A percentile compares a stretch with the other conserved stretches of the same genome.
Evolutionary conservation across 495 filamentous ascomycete species (phyloP).

Genomic region (Neurospora discreta): DNA sequence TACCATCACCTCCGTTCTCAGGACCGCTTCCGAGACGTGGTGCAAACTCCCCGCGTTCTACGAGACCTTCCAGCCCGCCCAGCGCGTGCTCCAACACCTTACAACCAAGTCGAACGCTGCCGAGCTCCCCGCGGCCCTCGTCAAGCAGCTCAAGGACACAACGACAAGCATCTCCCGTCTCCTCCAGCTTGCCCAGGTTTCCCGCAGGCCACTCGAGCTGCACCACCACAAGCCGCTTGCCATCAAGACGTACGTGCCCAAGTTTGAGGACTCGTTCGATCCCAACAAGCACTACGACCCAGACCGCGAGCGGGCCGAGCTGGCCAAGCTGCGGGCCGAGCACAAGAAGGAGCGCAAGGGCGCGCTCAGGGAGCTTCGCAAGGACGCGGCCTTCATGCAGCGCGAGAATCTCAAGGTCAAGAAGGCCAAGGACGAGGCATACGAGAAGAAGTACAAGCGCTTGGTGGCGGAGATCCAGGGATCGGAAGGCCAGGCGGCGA

Average conservation of each 20-base stretch:
- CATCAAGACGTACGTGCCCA: slow-evolving; percentile 81
- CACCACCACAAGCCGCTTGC: slow-evolving; percentile 84
- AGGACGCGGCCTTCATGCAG: slow-evolving; percentile 86
- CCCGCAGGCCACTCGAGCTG: slow-evolving; percentile 69
- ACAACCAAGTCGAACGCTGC: slow-evolving; percentile 34
- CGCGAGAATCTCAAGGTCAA: slow-evolving; percentile 81
- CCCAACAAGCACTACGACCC: slow-evolving; percentile 94
- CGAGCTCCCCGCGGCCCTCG: slow-evolving; percentile 35
- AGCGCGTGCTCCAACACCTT: slow-evolving; percentile 45
- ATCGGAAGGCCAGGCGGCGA: slow-evolving; percentile 76
- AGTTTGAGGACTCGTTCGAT: slow-evolving; percentile 94
- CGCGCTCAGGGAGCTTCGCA: slow-evolving; percentile 84
- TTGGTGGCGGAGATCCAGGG: slow-evolving; percentile 90
- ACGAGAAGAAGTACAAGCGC: slow-evolving; percentile 89
- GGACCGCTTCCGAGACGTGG: slow-evolving; percentile 52
- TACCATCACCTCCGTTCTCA: slow-evolving; percentile 46
- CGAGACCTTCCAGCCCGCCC: slow-evolving; percentile 57
- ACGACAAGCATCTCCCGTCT: slow-evolving; percentile 34
- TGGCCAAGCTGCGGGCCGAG: slow-evolving; percentile 71
- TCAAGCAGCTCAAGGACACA: slow-evolving; percentile 25
- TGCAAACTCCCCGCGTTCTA: slow-evolving; percentile 54
- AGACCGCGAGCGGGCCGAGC: slow-evolving; percentile 72
- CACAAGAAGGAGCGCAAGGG: slow-evolving; percentile 94
- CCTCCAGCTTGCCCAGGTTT: slow-evolving; percentile 45
- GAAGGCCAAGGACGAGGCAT: slow-evolving; percentile 78